Evolutionary conservation across 1,284 basidiomycete genomes (phyloP).

Genomic region (Rhodotorula glutinis): DNA sequence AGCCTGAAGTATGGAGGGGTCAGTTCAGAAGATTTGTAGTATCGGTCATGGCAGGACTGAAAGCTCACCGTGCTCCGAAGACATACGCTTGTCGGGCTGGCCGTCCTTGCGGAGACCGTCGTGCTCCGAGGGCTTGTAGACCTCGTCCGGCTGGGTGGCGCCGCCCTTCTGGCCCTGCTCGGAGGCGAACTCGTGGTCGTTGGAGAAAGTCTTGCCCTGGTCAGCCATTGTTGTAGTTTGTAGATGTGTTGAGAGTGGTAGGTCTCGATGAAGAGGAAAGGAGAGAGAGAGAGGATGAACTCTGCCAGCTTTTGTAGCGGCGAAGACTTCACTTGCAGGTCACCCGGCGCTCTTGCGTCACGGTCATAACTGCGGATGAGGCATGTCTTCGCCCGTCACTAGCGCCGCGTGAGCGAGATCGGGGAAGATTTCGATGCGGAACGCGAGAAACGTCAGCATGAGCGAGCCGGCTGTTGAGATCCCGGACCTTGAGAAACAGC

Average conservation of each 20-base stretch:
- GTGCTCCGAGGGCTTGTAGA: constrained; percentile 20
- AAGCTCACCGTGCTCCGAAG: constrained; percentile 12
- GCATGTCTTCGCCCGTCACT: too few relatives aligned
- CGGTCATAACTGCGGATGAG: too few relatives aligned
- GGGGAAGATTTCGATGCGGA: too few relatives aligned
- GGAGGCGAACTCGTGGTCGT: constrained; percentile 13
- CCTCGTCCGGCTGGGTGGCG: constrained; percentile 11
- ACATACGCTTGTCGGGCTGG: constrained; percentile 26
- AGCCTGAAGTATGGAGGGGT: constrained; percentile 15
- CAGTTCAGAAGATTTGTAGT: background rate
- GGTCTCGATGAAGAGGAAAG: background rate
- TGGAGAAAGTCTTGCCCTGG: constrained; percentile 16
- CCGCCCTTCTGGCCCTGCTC: constrained; percentile 19
- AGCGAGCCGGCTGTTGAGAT: too few relatives aligned
- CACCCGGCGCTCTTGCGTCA: too few relatives aligned
- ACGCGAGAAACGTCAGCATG: too few relatives aligned
- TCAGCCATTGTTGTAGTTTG: constrained; percentile 5
- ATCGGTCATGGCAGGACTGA: too few relatives aligned
- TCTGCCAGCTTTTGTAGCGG: too few relatives aligned
- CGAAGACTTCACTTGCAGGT: too few relatives aligned
- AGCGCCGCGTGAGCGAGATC: too few relatives aligned
- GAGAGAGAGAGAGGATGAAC: background rate
- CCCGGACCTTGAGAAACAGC: too few relatives aligned
- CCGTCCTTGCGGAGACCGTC: constrained; percentile 8
- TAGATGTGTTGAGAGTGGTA: background rate